A percentile compares a stretch with the other conserved stretches of the same genome.
Conservation (phyloP, 345 rosid genomes). For the Moricandia arvensis region DNA sequence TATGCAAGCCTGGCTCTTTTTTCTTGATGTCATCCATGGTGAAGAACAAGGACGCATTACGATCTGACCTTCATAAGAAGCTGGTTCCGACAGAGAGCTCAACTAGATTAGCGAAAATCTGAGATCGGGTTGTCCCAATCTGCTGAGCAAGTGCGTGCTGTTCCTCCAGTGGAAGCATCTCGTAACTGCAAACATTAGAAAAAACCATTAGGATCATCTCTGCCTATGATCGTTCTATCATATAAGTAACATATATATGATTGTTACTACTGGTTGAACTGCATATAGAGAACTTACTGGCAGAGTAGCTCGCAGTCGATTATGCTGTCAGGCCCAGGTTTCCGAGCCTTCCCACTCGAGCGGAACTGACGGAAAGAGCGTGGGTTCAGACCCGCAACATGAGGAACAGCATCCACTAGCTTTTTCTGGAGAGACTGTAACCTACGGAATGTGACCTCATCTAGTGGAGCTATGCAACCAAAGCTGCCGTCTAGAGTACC, state of each 20-base stretch:
- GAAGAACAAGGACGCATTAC: no score
- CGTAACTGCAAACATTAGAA: constrained; percentile 58
- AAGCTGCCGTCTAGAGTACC: constrained; percentile 94
- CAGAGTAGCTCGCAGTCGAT: constrained; percentile 90
- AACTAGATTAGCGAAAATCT: constrained; percentile 69
- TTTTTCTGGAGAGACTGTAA: constrained; percentile 87
- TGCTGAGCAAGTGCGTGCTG: constrained; percentile 85
- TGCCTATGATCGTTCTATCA: background rate
- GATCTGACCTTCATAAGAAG: constrained; percentile 62
- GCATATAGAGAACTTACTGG: constrained; percentile 61
- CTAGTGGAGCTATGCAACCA: constrained; percentile 94
- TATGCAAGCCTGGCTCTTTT: background rate
- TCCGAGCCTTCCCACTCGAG: constrained; percentile 78
- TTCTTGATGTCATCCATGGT: constrained; percentile 1
- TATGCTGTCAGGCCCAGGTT: constrained; percentile 94
- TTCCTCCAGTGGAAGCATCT: constrained; percentile 87
- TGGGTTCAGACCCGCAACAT: constrained; percentile 92
- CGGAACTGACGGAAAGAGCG: constrained; percentile 86
- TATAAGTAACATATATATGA: background rate
- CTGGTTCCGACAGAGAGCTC: constrained; percentile 84
- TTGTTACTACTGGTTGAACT: background rate
- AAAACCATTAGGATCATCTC: constrained; percentile 8
- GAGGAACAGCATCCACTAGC: constrained; percentile 89
- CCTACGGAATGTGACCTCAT: constrained; percentile 89
- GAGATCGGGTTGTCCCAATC: constrained; percentile 83